These are phyloP conservation scores for Nicotiana paniculata DNA, from an alignment of 257 asterid genomes.

Conservation along the genomic window DNA sequence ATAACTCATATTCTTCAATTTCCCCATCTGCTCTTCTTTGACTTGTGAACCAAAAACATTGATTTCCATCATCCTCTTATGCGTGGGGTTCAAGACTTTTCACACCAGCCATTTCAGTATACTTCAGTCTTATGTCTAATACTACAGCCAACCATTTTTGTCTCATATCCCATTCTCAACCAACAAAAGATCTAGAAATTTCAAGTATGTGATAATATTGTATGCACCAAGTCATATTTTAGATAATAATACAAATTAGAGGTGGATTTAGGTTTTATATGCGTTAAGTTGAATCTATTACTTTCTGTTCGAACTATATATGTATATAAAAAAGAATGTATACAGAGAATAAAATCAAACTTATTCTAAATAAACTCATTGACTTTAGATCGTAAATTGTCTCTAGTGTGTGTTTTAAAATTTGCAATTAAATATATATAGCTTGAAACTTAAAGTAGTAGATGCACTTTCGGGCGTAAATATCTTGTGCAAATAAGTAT, in stretches of 20 bases:
- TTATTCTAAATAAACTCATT: background rate
- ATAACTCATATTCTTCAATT: background rate
- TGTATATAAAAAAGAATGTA: too few relatives aligned
- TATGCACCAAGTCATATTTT: background rate
- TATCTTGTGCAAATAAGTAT: too few relatives aligned
- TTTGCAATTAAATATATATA: background rate
- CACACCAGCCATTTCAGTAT: background rate
- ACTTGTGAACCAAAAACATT: conserved; percentile 3
- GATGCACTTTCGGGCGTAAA: background rate
- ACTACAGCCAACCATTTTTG: background rate
- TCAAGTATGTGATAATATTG: background rate
- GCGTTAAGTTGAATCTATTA: background rate
- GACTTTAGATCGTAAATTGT: background rate
- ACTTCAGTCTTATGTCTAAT: background rate
- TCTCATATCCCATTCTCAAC: background rate
- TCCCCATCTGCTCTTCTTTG: conserved; percentile 8
- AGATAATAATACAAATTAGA: background rate
- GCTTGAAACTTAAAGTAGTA: background rate
- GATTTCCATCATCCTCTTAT: background rate
- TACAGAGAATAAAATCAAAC: too few relatives aligned
- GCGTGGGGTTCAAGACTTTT: conserved; percentile 8
- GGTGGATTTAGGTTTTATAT: background rate
- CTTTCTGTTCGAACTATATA: background rate
- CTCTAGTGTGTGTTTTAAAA: background rate
- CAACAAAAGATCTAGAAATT: conserved; percentile 2